Conservation (phyloP, 176 grass and related monocot genomes). For the Ensete ventricosum region DNA sequence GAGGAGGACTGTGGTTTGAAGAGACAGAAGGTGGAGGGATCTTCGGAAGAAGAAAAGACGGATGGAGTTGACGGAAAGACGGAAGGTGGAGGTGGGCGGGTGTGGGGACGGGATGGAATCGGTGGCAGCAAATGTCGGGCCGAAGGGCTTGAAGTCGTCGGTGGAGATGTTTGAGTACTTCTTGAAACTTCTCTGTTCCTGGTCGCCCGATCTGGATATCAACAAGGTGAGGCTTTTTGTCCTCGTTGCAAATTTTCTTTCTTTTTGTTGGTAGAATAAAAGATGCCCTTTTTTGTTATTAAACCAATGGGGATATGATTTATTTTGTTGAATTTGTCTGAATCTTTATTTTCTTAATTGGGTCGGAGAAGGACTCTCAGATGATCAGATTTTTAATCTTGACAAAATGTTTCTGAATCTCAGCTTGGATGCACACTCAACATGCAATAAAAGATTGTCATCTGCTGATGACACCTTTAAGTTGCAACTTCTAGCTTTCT, state of each 20-base stretch:
- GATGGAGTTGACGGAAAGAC: background rate
- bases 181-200: slow-evolving; percentile 48
- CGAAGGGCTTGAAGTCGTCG: slow-evolving; percentile 57
- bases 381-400: background rate
- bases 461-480: no score
- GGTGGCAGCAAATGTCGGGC: slow-evolving; percentile 52
- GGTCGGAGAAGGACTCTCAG: no score
- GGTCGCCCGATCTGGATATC: slow-evolving; percentile 51
- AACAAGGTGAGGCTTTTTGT: slow-evolving; percentile 50
- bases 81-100: slow-evolving; percentile 10
- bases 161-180: slow-evolving; percentile 90
- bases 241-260: background rate
- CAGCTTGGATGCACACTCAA: no score
- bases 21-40: slow-evolving; percentile 23
- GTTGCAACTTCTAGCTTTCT: no score
- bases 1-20: slow-evolving; percentile 22
- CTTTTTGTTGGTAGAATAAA: background rate
- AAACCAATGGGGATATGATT: no score
- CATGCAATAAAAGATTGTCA: no score
- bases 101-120: background rate
- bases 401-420: background rate
- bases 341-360: background rate
- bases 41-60: slow-evolving; percentile 16
- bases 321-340: background rate
- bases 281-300: background rate